Conservation (phyloP, 1,284 basidiomycete species). For the Sporisorium scitamineum region DNA sequence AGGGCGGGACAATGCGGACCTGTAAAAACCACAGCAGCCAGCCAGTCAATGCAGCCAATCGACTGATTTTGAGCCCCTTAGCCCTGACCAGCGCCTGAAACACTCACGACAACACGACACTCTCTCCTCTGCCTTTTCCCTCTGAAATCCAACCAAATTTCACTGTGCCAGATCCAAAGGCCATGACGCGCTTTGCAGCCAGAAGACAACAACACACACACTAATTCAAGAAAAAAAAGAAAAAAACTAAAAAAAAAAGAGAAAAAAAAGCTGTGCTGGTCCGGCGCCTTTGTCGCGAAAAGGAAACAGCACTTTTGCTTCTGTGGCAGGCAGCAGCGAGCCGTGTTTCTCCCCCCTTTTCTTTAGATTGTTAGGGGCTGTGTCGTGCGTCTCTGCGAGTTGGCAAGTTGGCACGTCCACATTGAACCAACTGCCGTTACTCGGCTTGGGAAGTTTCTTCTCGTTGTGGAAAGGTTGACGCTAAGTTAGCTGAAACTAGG, state of each 20-base stretch:
- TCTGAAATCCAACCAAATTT: not conserved
- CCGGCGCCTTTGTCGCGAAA: no score
- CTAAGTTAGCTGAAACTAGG: no score
- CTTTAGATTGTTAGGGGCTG: not conserved
- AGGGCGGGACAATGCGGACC: not conserved
- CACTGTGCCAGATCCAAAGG: not conserved
- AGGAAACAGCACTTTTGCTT: no score
- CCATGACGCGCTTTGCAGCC: conserved; percentile 4
- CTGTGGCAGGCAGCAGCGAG: no score
- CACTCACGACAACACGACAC: not conserved
- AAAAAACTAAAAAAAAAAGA: not conserved
- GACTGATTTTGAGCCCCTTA: conserved; percentile 6
- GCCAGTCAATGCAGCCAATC: not conserved
- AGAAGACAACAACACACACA: not conserved
- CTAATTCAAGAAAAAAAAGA: not conserved
- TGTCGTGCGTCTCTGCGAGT: conserved; percentile 7
- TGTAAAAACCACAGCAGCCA: conserved; percentile 1
- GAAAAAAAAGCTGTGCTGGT: conserved; percentile 4
- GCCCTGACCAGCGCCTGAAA: not conserved
- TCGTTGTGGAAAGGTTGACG: no score
- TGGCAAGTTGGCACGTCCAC: not conserved
- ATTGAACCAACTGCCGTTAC: not conserved
- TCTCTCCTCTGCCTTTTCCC: not conserved
- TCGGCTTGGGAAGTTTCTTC: not conserved
- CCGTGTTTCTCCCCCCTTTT: not conserved